Conservation (phyloP, 1,139 yeast genomes). For the Meyerozyma carpophila region DNA sequence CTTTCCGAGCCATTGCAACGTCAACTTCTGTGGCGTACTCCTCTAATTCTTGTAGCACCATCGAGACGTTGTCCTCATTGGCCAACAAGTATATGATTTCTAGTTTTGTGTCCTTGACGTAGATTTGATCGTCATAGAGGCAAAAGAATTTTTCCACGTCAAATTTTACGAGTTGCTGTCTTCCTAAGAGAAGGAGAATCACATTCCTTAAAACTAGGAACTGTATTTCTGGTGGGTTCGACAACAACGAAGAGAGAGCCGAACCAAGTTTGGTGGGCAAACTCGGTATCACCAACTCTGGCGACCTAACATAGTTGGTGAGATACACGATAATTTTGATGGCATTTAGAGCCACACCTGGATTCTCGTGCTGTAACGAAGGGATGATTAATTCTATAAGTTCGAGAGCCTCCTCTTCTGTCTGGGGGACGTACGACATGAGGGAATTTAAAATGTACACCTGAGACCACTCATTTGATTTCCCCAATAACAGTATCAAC, state of each 20-base stretch:
- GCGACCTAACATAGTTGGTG: constrained; percentile 56
- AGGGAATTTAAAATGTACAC: constrained; percentile 64
- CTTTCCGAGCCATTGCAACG: constrained; percentile 78
- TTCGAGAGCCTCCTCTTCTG: constrained; percentile 56
- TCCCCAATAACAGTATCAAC: constrained; percentile 44
- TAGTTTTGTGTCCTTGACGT: constrained; percentile 83
- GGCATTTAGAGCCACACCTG: constrained; percentile 77
- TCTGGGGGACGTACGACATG: constrained; percentile 67
- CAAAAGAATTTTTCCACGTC: constrained; percentile 79
- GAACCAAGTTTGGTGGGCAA: constrained; percentile 62
- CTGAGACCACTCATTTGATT: constrained; percentile 80
- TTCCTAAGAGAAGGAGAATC: constrained; percentile 64
- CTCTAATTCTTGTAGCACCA: constrained; percentile 69
- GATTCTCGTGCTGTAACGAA: constrained; percentile 72
- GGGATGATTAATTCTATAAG: constrained; percentile 70
- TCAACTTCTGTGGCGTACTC: constrained; percentile 88
- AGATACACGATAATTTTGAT: constrained; percentile 68
- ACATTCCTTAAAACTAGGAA: constrained; percentile 79
- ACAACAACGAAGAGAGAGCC: constrained; percentile 63
- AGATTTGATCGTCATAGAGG: constrained; percentile 79
- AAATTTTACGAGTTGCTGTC: constrained; percentile 54
- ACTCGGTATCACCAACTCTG: constrained; percentile 42
- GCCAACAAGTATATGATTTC: constrained; percentile 83
- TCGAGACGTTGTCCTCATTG: constrained; percentile 51
- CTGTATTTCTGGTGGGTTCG: constrained; percentile 81